These are phyloP conservation scores for Aphanoascus verrucosus DNA, from an alignment of 2,329 filamentous ascomycete species.

Conservation along the genomic window DNA sequence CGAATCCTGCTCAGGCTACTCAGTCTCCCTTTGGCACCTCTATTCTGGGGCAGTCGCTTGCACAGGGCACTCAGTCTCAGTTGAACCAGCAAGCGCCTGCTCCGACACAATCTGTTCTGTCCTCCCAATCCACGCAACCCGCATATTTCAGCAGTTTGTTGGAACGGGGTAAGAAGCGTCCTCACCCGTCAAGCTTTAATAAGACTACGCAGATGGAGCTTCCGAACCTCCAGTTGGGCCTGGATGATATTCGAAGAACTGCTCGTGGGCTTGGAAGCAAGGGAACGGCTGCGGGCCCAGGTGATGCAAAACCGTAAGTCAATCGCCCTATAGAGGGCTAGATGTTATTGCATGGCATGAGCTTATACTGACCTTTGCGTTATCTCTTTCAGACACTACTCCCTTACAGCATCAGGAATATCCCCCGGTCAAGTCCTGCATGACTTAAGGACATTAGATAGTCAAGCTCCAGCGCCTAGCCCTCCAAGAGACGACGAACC, in stretches of 20 bases:
- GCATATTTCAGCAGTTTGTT: conserved; percentile 56
- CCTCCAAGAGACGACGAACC: conserved; percentile 26
- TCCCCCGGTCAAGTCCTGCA: conserved; percentile 75
- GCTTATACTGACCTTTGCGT: background rate
- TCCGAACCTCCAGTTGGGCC: conserved; percentile 77
- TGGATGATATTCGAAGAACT: conserved; percentile 71
- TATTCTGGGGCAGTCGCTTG: conserved; percentile 22
- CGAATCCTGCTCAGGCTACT: conserved; percentile 3
- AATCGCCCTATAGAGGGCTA: background rate
- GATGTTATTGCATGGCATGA: background rate
- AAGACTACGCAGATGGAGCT: conserved; percentile 57
- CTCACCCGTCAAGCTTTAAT: conserved; percentile 45
- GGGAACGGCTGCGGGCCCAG: conserved; percentile 34
- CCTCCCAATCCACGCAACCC: conserved; percentile 34
- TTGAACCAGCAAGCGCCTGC: conserved; percentile 20
- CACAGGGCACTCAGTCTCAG: conserved; percentile 16
- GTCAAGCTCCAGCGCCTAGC: conserved; percentile 48
- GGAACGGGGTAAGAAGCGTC: conserved; percentile 56
- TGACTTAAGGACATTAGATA: conserved; percentile 70
- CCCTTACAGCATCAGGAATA: conserved; percentile 86
- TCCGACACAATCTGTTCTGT: conserved; percentile 18
- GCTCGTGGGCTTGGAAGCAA: conserved; percentile 68
- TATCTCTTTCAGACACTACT: conserved; percentile 57
- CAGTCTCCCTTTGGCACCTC: conserved; percentile 21
- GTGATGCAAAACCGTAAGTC: conserved; percentile 45